These are phyloP conservation scores for Nothophaeocryptopus gaeumannii DNA, from an alignment of 2,329 filamentous ascomycete genomes.

Conservation along the genomic window DNA sequence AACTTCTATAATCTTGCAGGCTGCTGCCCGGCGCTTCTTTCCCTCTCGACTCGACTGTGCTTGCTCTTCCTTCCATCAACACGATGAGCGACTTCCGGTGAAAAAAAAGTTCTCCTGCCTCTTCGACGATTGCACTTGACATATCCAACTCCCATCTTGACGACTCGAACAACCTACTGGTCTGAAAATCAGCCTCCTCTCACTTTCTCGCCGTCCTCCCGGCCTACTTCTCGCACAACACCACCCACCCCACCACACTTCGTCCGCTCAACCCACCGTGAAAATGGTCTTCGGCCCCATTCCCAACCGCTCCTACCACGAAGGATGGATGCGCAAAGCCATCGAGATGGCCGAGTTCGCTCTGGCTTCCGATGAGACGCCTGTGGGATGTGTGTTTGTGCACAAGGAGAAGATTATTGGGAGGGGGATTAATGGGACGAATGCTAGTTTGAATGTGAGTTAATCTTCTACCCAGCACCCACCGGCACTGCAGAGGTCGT, in stretches of 20 bases:
- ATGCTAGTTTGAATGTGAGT: constrained; percentile 68
- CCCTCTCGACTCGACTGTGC: too few relatives aligned
- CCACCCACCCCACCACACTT: not conserved
- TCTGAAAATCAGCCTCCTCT: not conserved
- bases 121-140: too few relatives aligned
- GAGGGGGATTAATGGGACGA: constrained; percentile 94
- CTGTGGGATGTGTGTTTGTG: constrained; percentile 93
- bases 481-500: too few relatives aligned
- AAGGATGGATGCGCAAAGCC: constrained; percentile 77
- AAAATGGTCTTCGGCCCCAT: constrained; percentile 35
- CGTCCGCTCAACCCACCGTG: not conserved
- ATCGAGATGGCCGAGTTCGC: constrained; percentile 87
- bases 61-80: too few relatives aligned
- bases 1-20: not conserved
- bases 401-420: constrained; percentile 76
- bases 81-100: not conserved
- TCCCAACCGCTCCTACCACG: constrained; percentile 50
- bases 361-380: constrained; percentile 82
- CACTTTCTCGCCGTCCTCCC: not conserved
- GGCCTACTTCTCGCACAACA: not conserved
- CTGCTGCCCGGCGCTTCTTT: too few relatives aligned
- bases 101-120: constrained; percentile 3
- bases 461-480: too few relatives aligned
- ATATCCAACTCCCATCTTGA: not conserved
- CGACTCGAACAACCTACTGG: not conserved